These are phyloP conservation scores for Fraxinus pennsylvanica DNA, from an alignment of 257 asterid species.

Conservation along the genomic window DNA sequence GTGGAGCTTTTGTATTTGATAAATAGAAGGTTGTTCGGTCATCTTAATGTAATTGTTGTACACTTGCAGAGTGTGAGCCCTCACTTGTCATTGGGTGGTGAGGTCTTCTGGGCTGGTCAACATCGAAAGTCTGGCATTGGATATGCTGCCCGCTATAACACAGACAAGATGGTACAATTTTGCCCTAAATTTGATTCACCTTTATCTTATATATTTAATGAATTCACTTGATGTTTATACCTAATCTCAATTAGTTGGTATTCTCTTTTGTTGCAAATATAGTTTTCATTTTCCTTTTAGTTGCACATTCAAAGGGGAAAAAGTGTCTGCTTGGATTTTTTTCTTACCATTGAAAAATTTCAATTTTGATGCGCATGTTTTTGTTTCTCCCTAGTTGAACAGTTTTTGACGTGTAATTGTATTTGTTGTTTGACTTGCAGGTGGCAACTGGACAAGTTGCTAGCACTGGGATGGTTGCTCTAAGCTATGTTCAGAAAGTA, in stretches of 20 bases:
- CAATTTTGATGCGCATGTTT: neutral
- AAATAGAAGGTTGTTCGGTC: neutral
- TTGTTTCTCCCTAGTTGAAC: neutral
- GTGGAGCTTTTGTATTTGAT: neutral
- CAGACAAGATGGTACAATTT: constrained; percentile 75
- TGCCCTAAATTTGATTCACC: constrained; percentile 12
- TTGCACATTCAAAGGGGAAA: neutral
- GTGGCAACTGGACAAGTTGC: constrained; percentile 96
- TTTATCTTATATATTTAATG: neutral
- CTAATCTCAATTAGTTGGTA: neutral
- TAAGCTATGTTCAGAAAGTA: constrained; percentile 90
- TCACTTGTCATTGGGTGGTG: constrained; percentile 84
- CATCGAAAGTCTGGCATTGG: constrained; percentile 92
- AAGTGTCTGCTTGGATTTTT: neutral
- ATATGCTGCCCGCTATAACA: constrained; percentile 90
- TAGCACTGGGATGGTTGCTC: constrained; percentile 84
- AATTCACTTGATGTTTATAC: neutral
- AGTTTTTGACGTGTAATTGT: neutral
- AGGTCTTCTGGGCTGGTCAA: constrained; percentile 96
- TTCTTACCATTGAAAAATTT: neutral
- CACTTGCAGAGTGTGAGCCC: constrained; percentile 75
- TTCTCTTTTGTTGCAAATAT: neutral
- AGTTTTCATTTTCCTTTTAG: neutral
- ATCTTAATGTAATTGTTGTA: constrained; percentile 14
- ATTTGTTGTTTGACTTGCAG: constrained; percentile 35